Conservation (phyloP, 1,284 basidiomycete species). For the Apiotrichum domesticum region DNA sequence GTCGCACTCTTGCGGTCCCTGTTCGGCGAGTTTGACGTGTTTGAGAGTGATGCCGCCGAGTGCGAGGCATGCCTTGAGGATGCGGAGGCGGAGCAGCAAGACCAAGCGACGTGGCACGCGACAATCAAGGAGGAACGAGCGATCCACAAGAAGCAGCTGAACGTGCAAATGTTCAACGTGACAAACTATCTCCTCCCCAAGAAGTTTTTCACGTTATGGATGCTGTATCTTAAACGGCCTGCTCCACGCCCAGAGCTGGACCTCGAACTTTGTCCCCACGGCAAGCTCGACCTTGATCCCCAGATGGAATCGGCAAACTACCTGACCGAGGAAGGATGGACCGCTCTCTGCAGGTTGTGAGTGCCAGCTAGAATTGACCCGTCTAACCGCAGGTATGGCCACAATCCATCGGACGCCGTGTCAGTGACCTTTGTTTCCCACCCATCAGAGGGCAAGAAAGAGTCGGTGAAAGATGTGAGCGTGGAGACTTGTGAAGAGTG, state of each 20-base stretch:
- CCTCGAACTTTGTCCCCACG: slow-evolving; percentile 33
- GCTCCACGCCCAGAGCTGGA: slow-evolving; percentile 12
- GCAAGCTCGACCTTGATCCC: slow-evolving; percentile 33
- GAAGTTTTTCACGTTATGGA: slow-evolving; percentile 22
- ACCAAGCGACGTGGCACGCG: background rate
- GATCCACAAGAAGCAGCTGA: slow-evolving; percentile 1
- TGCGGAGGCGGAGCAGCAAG: background rate
- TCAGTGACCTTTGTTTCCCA: slow-evolving; percentile 14
- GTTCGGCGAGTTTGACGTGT: slow-evolving; percentile 25
- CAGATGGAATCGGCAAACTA: slow-evolving; percentile 17
- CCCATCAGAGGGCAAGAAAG: background rate
- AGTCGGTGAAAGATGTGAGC: background rate
- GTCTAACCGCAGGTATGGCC: slow-evolving; percentile 16
- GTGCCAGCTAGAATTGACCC: background rate
- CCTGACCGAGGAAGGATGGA: slow-evolving; percentile 24
- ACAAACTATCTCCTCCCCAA: slow-evolving; percentile 27
- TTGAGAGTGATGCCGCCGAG: slow-evolving; percentile 2
- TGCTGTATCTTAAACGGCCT: slow-evolving; percentile 9
- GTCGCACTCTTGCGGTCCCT: slow-evolving; percentile 24
- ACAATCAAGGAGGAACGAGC: slow-evolving; percentile 8
- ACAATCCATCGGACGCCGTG: slow-evolving; percentile 14
- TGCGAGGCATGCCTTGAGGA: slow-evolving; percentile 18
- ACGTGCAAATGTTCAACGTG: slow-evolving; percentile 12
- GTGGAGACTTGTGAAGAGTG: slow-evolving; percentile 15
- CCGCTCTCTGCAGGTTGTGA: slow-evolving; percentile 20